A percentile compares a stretch with the other conserved stretches of the same genome.
These are phyloP conservation scores for Aphanomyces stellatus DNA, from an alignment of 352 stramenopile genomes.

Conservation along the genomic window DNA sequence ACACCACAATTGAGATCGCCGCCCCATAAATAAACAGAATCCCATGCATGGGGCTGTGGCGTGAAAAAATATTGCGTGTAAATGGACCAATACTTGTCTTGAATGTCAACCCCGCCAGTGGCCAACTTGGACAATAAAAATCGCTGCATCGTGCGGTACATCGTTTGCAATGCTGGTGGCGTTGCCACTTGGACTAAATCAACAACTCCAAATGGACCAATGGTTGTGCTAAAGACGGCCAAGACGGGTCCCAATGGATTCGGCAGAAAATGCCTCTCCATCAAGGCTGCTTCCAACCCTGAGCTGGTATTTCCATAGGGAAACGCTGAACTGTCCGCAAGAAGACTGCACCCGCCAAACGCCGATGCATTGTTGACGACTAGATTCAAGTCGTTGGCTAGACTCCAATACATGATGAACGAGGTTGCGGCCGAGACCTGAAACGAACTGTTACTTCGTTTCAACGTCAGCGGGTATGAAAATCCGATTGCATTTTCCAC, in stretches of 20 bases:
- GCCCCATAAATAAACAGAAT: neutral
- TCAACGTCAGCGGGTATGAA: neutral
- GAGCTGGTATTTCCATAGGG: neutral
- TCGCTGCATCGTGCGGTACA: neutral
- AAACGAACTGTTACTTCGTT: neutral
- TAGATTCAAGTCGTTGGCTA: conserved; percentile 8
- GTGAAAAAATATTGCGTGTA: neutral
- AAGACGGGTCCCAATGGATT: neutral
- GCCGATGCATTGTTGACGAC: neutral
- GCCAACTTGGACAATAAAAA: neutral
- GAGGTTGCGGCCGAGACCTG: neutral
- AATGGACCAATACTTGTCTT: neutral
- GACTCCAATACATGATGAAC: conserved; percentile 5
- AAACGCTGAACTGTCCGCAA: neutral
- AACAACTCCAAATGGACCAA: conserved; percentile 1
- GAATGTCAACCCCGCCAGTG: neutral
- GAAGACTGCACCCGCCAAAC: neutral
- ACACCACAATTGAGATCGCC: conserved; percentile 7
- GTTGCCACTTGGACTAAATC: neutral
- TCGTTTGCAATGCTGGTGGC: neutral
- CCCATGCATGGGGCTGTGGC: neutral
- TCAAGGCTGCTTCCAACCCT: neutral
- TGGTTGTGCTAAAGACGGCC: neutral
- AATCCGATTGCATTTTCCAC: neutral
- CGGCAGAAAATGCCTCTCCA: neutral